Percentiles rank a stretch among this genome's conserved stretches.
Evolutionary conservation across 1,139 yeast species (phyloP).

Genomic region (Sugiyamaella pinicola): DNA sequence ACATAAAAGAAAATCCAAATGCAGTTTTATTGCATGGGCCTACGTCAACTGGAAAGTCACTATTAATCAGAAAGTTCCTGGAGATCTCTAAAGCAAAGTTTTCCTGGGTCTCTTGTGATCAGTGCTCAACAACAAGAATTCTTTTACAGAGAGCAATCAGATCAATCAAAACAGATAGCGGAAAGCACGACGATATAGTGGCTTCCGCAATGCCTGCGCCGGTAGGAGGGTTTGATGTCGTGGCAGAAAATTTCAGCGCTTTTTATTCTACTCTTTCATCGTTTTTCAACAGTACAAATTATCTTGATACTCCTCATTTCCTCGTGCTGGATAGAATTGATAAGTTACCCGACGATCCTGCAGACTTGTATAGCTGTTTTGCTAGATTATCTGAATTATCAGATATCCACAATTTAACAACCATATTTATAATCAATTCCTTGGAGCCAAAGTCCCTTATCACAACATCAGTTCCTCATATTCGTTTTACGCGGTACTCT

Average conservation of each 20-base stretch:
- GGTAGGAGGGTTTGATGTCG: conserved; percentile 32
- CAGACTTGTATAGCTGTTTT: conserved; percentile 52
- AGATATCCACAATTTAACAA: conserved; percentile 36
- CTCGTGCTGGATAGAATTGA: conserved; percentile 63
- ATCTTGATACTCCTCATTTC: conserved; percentile 47
- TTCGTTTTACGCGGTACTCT: conserved; percentile 53
- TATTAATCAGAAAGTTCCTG: conserved; percentile 32
- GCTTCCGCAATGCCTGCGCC: conserved; percentile 1
- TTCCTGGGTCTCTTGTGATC: conserved; percentile 42
- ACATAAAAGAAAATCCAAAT: conserved; percentile 31
- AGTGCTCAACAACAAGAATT: conserved; percentile 42
- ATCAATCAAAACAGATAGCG: conserved; percentile 33
- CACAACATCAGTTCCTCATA: conserved; percentile 53
- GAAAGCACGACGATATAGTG: conserved; percentile 9
- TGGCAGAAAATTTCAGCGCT: conserved; percentile 53
- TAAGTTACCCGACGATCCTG: conserved; percentile 53
- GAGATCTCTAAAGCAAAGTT: conserved; percentile 21
- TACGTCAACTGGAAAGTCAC: conserved; percentile 41
- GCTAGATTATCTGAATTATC: conserved; percentile 50
- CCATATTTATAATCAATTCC: conserved; percentile 44
- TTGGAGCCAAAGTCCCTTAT: conserved; percentile 52
- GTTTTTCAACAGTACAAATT: conserved; percentile 44
- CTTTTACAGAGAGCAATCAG: conserved; percentile 43
- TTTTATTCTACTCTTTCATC: conserved; percentile 50
- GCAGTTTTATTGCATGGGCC: conserved; percentile 42